Conservation (phyloP, 2,329 filamentous ascomycete species). For the Colletotrichum endophyticum region DNA sequence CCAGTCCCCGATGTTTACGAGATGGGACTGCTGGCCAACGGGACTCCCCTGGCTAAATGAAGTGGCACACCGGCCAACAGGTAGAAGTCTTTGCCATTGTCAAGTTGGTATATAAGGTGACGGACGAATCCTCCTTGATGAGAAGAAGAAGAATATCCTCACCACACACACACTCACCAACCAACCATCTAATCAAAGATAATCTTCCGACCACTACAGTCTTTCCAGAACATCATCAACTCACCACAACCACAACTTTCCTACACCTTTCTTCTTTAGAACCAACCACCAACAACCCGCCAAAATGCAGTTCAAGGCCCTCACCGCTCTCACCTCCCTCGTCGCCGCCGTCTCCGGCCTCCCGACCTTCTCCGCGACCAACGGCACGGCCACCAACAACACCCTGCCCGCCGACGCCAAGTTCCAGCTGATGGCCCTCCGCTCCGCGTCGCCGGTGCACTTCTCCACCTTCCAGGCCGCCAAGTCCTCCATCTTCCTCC, state of each 20-base stretch:
- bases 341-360: conserved; percentile 28
- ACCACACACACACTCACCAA: background rate
- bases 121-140: background rate
- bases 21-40: background rate
- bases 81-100: background rate
- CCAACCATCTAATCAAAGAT: background rate
- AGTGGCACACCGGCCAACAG: background rate
- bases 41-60: background rate
- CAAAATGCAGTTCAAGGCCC: conserved; percentile 22
- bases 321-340: conserved; percentile 29
- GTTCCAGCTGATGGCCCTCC: conserved; percentile 56
- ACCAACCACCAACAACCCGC: background rate
- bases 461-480: conserved; percentile 49
- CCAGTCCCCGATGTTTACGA: conserved; percentile 1
- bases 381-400: conserved; percentile 25
- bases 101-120: background rate
- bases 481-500: conserved; percentile 46
- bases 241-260: background rate
- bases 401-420: conserved; percentile 25
- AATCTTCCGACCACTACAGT: conserved; percentile 10
- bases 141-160: background rate
- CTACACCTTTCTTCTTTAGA: background rate
- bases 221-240: background rate
- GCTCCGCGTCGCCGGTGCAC: conserved; percentile 54
- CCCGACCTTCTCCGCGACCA: background rate